These are phyloP conservation scores for Tolypocladium sp. DNA, from an alignment of 2,329 filamentous ascomycete genomes.

Conservation along the genomic window DNA sequence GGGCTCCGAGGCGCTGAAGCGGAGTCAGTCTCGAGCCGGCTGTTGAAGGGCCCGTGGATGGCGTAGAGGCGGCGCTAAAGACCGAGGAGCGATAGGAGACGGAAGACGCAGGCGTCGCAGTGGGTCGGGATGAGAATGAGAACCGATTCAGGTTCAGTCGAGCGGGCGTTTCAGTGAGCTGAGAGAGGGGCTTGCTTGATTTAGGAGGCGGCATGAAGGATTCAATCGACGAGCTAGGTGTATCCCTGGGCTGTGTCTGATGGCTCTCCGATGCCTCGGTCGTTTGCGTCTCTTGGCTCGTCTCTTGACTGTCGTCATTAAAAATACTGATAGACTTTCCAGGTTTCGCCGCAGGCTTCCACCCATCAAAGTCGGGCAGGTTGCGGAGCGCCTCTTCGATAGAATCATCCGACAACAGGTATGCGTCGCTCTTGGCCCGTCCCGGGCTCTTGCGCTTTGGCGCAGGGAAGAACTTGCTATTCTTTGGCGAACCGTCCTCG, in stretches of 20 bases:
- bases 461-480: slow-evolving; percentile 45
- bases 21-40: slow-evolving; percentile 38
- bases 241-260: slow-evolving; percentile 10
- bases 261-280: slow-evolving; percentile 10
- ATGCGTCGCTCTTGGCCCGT: slow-evolving; percentile 27
- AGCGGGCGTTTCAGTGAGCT: slow-evolving; percentile 17
- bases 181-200: slow-evolving; percentile 9
- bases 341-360: slow-evolving; percentile 27
- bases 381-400: slow-evolving; percentile 43
- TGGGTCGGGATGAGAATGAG: slow-evolving; percentile 18
- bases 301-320: slow-evolving; percentile 25
- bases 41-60: slow-evolving; percentile 33
- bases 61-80: slow-evolving; percentile 24
- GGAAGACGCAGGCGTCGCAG: slow-evolving; percentile 25
- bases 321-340: slow-evolving; percentile 34
- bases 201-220: slow-evolving; percentile 19
- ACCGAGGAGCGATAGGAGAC: slow-evolving; percentile 23
- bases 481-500: slow-evolving; percentile 25
- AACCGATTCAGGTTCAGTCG: slow-evolving; percentile 24
- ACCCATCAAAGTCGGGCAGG: slow-evolving; percentile 42
- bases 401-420: slow-evolving; percentile 47
- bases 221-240: slow-evolving; percentile 13
- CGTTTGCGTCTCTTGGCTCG: slow-evolving; percentile 5
- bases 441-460: slow-evolving; percentile 16
- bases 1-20: slow-evolving; percentile 42